A percentile compares a stretch with the other conserved stretches of the same genome.
phyloP scores from a whole-genome alignment of 1,139 yeast genomes.

The Geotrichum aggregatum region DNA sequence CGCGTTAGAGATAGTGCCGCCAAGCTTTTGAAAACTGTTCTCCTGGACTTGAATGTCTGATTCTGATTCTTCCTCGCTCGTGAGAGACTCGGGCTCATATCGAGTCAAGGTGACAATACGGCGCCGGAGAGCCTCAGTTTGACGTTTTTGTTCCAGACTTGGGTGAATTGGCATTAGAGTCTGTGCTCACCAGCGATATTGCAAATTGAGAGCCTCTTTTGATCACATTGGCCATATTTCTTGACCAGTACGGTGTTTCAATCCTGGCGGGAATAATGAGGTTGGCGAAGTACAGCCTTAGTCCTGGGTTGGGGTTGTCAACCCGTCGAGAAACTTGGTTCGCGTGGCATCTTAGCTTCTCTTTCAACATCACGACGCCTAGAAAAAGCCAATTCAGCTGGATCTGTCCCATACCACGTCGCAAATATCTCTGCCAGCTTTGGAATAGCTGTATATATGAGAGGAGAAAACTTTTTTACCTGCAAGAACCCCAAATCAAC shows the following conservation, averaged over 20 bases:
- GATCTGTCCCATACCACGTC: background rate
- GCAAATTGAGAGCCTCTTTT: background rate
- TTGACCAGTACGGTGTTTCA: too few relatives aligned
- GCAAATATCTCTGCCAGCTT: background rate
- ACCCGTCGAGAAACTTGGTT: background rate
- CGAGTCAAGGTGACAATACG: slow-evolving; percentile 7
- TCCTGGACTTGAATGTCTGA: background rate
- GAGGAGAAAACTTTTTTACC: too few relatives aligned
- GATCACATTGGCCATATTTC: too few relatives aligned
- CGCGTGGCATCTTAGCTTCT: background rate
- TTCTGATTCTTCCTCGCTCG: slow-evolving; percentile 11
- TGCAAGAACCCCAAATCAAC: too few relatives aligned
- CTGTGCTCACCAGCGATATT: background rate
- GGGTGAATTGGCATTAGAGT: slow-evolving; percentile 7
- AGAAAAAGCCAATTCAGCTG: background rate
- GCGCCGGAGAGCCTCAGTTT: slow-evolving; percentile 2
- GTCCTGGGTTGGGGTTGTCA: background rate
- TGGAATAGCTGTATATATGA: background rate
- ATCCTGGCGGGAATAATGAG: too few relatives aligned
- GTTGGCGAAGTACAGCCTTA: too few relatives aligned
- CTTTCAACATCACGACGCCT: background rate
- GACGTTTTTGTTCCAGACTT: slow-evolving; percentile 2
- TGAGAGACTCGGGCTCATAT: slow-evolving; percentile 9
- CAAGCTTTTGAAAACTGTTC: background rate
- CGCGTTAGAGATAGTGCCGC: background rate